Evolutionary conservation across 2,329 filamentous ascomycete species (phyloP).

Genomic region (Monosporascus sp.): DNA sequence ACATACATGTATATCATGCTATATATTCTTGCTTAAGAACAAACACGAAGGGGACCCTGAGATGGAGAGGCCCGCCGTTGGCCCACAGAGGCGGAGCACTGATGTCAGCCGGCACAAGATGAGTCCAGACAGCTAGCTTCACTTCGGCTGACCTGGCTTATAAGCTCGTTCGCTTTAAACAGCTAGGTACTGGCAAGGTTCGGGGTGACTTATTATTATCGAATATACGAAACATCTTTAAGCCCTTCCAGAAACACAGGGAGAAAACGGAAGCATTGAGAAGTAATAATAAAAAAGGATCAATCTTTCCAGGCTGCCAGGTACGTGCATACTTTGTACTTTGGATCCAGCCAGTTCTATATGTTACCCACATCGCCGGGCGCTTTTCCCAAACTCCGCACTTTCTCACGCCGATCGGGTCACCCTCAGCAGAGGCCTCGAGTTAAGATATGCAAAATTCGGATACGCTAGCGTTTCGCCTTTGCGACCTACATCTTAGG

Average conservation of each 20-base stretch:
- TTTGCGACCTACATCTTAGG: not conserved
- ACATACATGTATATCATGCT: no score
- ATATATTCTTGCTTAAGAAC: no score
- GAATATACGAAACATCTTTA: no score
- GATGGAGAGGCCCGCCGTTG: not conserved
- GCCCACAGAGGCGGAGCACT: not conserved
- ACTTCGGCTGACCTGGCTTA: not conserved
- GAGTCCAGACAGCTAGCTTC: not conserved
- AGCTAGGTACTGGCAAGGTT: not conserved
- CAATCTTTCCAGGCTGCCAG: not conserved
- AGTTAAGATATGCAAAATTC: not conserved
- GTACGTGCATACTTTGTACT: not conserved
- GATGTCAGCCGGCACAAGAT: not conserved
- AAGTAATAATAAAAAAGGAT: no score
- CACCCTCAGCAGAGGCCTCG: not conserved
- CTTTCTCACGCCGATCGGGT: not conserved
- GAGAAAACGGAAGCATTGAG: no score
- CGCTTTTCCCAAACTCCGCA: not conserved
- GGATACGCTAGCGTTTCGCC: not conserved
- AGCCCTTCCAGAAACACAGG: no score
- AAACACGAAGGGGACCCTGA: not conserved
- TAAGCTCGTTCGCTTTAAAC: not conserved
- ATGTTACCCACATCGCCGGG: not conserved
- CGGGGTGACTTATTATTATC: no score
- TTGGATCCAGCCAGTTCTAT: not conserved